Percentiles rank a stretch among this genome's conserved stretches.
Conservation (phyloP, 345 rosid genomes). For the Eucalyptus cloeziana region DNA sequence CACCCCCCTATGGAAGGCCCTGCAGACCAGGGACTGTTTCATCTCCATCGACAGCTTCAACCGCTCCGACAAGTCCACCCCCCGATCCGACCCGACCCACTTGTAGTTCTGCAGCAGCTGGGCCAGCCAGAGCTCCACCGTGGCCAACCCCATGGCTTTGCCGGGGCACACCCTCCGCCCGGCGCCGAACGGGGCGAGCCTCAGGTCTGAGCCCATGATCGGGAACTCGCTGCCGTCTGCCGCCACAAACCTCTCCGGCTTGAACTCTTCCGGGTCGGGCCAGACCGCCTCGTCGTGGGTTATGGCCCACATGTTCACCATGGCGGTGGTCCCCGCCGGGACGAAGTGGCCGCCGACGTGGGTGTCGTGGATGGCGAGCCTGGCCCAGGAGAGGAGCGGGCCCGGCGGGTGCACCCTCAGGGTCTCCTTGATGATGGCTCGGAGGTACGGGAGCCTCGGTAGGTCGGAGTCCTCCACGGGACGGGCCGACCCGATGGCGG, state of each 20-base stretch:
- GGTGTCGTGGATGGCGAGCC: slow-evolving; percentile 66
- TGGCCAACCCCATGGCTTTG: slow-evolving; percentile 37
- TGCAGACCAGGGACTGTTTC: slow-evolving; percentile 25
- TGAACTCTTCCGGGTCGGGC: slow-evolving; percentile 36
- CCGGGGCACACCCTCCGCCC: slow-evolving; percentile 47
- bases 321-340: slow-evolving; percentile 78
- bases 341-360: slow-evolving; percentile 32
- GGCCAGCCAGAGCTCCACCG: slow-evolving; percentile 44
- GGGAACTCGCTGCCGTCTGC: slow-evolving; percentile 5
- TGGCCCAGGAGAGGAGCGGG: slow-evolving; percentile 86
- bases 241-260: slow-evolving; percentile 54
- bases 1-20: slow-evolving; percentile 7
- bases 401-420: slow-evolving; percentile 83
- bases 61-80: slow-evolving; percentile 20
- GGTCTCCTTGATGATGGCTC: slow-evolving; percentile 71
- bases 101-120: slow-evolving; percentile 29
- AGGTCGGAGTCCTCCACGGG: slow-evolving; percentile 47
- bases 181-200: slow-evolving; percentile 42
- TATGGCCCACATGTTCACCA: slow-evolving; percentile 96
- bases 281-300: slow-evolving; percentile 52
- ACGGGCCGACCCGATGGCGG: slow-evolving; percentile 7
- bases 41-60: slow-evolving; percentile 37
- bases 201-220: slow-evolving; percentile 34
- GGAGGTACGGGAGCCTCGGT: slow-evolving; percentile 39
- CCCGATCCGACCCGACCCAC: slow-evolving; percentile 4